Evolutionary conservation across 2,329 filamentous ascomycete genomes (phyloP), one percentile per base, ranked within the genome.

Genomic region (Helotiales sp.): DNA sequence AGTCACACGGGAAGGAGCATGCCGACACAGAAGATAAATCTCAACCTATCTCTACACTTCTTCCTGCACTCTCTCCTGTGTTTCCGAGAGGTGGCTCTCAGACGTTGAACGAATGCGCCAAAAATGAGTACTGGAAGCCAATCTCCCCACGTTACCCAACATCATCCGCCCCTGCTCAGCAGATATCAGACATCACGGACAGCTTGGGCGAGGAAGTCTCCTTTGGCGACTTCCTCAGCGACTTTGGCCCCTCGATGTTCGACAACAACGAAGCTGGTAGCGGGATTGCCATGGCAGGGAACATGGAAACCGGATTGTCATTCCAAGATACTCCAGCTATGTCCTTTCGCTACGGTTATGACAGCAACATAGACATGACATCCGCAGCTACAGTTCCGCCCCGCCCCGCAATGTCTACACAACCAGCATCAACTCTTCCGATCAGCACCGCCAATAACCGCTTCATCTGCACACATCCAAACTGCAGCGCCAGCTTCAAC

Each of bases 401-500:
- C 6, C 36, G 13, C 4, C 8, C 36, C 3, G 6, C 24, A 15
- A 25, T 27, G 24, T 19, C 40, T 27, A 5, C 40, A 10, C 40
- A 44, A 25, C 22, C 40, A 24, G 15, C 40, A 17, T 7, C 22
- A 19, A 25, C 40, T 12, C 19, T 15, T 44, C 40, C 40, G 17
- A 42, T 42, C 17, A 42, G 12, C 38, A 42, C 17, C 22, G 15
- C 22, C 1, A 44, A 25, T 24, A 44, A 51, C 33, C 93, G 93
- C 40, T 93, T 97, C 72, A 87, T 91, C 51, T 97, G 93, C 75
- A 91, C 96, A 68, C 90, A 84, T 71, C 87, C 87, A 33, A 85
- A 84, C 54, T 97, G 93, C 71, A 89, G 89, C 64, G 97, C 96
- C 75, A 89, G 91, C 70, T 97, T 97, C 72, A 97, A 96, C 64